Percentiles rank a stretch among this genome's conserved stretches.
These are phyloP conservation scores for Neurospora sp. DNA, from an alignment of 495 filamentous ascomycete species.

Conservation along the genomic window DNA sequence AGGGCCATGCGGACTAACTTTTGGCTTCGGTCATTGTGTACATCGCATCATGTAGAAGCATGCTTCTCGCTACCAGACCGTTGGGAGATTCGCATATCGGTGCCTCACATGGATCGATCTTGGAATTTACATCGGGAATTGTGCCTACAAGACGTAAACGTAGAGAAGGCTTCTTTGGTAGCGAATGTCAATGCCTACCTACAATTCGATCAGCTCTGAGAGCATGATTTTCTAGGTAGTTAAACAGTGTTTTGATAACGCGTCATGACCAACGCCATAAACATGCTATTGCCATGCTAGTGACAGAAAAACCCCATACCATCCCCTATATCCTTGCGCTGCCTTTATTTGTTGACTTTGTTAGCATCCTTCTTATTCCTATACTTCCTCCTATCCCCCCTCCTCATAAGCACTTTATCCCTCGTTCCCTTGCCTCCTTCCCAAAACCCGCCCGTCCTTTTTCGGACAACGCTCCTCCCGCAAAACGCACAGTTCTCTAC, in stretches of 20 bases:
- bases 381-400: slow-evolving; percentile 67
- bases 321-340: too few relatives aligned
- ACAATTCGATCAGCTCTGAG: too few relatives aligned
- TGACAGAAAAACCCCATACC: too few relatives aligned
- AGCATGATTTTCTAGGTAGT: too few relatives aligned
- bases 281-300: not conserved
- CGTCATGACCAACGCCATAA: not conserved
- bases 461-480: slow-evolving; percentile 58
- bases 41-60: not conserved
- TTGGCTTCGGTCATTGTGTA: not conserved
- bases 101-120: not conserved
- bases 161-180: not conserved
- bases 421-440: slow-evolving; percentile 85
- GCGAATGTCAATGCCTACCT: not conserved
- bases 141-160: not conserved
- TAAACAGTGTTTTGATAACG: too few relatives aligned
- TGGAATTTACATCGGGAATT: not conserved
- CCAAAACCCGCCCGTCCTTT: slow-evolving; percentile 67
- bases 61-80: not conserved
- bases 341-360: not conserved
- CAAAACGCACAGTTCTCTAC: slow-evolving; percentile 75
- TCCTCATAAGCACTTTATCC: slow-evolving; percentile 57
- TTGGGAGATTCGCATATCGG: not conserved
- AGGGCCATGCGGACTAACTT: not conserved
- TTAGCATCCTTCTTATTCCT: slow-evolving; percentile 18